Base-by-base conservation (phyloP, 2,329 filamentous ascomycete species). In the Scopulariopsis brevicaulis region DNA sequence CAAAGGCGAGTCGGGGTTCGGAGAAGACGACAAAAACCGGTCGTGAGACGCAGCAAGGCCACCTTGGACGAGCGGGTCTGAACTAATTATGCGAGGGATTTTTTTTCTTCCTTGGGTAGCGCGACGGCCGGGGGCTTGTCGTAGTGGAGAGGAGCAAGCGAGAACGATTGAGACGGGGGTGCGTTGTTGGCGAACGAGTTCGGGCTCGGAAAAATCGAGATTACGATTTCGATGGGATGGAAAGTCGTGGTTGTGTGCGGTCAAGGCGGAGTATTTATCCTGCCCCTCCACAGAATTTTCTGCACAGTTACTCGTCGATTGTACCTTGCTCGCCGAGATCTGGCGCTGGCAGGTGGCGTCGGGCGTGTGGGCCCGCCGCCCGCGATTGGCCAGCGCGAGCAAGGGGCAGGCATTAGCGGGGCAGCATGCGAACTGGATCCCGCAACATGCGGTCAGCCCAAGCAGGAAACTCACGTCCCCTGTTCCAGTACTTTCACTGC, bases 1-100 rank as follows among this genome's bases (percentile, higher is more conserved):
- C 83, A 86, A 86, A 85, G 83, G 83, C 82, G 20, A 54, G 53
- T 54, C 53, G 53, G n/a, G 32, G 5, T 15, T 34, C n/a, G 18
- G 20, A 25, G 25, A 18, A 18, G 22, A 22, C 11, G 28, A 32
- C 28, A 32, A 8, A 32, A 32, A 32, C 37, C 12, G 37, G 40
- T 15, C 40, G 11, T 3, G 37, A 46, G 40, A 8, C n/a, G 14
- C 40, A 46, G n/a, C 15, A 46, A 18, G 15, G 15, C 40, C 10
- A 40, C 8, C 28, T 32, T 32, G 15, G 40, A n/a, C 40, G 40
- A 7, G 40, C 15, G 15, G 15, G 15, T 46, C n/a, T 40, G 37
- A 14, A 46, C 28, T 32, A 46, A n/a, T 46, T 15, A n/a, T n/a
- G 15, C n/a, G 18, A 46, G 40, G 40, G 40, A 18, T n/a, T 46